Conservation (phyloP, 768 basidiomycete species). For the Hydnomerulius pinastri region DNA sequence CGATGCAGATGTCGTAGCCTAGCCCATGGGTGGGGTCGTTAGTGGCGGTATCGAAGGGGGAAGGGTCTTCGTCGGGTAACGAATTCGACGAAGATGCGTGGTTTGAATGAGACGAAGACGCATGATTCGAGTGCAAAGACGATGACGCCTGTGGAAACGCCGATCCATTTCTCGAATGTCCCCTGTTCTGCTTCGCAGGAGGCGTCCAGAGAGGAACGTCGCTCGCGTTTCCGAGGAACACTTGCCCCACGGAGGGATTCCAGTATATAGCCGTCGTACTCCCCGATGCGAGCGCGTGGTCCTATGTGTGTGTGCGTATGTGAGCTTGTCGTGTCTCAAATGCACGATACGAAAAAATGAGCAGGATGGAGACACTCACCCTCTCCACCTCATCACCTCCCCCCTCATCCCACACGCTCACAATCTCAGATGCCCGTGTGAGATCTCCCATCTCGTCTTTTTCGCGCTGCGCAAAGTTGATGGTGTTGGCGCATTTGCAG, state of each 20-base stretch:
- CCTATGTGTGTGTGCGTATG: conserved; percentile 5
- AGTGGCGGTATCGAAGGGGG: conserved; percentile 35
- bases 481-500: conserved; percentile 51
- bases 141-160: not conserved
- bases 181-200: conserved; percentile 17
- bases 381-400: conserved; percentile 9
- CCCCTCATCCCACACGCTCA: conserved; percentile 41
- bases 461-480: conserved; percentile 83
- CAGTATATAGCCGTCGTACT: conserved; percentile 45
- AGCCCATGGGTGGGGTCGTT: conserved; percentile 53
- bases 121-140: not conserved
- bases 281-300: conserved; percentile 20
- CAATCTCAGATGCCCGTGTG: conserved; percentile 80
- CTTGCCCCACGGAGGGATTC: conserved; percentile 63
- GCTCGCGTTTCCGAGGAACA: conserved; percentile 80
- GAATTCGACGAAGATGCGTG: conserved; percentile 5
- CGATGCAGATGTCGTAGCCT: conserved; percentile 85
- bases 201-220: conserved; percentile 64
- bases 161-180: not conserved
- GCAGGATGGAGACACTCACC: conserved; percentile 4
- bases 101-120: not conserved
- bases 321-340: conserved; percentile 4
- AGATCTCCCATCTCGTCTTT: conserved; percentile 89
- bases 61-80: conserved; percentile 14
- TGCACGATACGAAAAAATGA: conserved; percentile 1